phyloP scores from a whole-genome alignment of 177 flowering plant species.

The Vitis hybrid region DNA sequence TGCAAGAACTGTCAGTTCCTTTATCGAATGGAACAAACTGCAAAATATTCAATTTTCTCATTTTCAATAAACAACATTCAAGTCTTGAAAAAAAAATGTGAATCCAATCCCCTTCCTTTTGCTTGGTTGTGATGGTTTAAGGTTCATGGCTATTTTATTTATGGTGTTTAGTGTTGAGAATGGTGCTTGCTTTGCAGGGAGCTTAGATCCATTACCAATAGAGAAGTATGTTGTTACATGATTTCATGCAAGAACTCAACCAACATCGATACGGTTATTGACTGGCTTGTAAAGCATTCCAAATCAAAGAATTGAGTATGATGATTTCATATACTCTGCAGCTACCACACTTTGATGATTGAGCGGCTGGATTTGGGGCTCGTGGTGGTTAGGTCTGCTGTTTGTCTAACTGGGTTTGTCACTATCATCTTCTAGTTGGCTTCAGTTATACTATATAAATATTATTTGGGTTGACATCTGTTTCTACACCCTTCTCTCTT shows the following conservation, averaged over 20 bases:
- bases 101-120: neutral
- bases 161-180: neutral
- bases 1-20: too few species aligned
- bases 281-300: constrained; percentile 86
- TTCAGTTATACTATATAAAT: neutral
- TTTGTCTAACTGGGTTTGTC: constrained; percentile 1
- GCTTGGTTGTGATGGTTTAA: neutral
- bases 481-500: neutral
- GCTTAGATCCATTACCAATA: constrained; percentile 44
- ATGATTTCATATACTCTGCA: neutral
- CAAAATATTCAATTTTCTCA: neutral
- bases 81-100: neutral
- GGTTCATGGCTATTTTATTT: neutral
- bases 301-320: constrained; percentile 61
- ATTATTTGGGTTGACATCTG: constrained; percentile 7
- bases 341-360: neutral
- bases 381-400: neutral
- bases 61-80: neutral
- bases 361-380: too few species aligned
- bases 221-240: constrained; percentile 73
- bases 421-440: constrained; percentile 8
- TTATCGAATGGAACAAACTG: neutral
- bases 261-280: constrained; percentile 63
- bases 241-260: constrained; percentile 71
- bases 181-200: constrained; percentile 37